Evolutionary conservation across 106 monocot genomes (phyloP).

Genomic region (Gastrodia elata): DNA sequence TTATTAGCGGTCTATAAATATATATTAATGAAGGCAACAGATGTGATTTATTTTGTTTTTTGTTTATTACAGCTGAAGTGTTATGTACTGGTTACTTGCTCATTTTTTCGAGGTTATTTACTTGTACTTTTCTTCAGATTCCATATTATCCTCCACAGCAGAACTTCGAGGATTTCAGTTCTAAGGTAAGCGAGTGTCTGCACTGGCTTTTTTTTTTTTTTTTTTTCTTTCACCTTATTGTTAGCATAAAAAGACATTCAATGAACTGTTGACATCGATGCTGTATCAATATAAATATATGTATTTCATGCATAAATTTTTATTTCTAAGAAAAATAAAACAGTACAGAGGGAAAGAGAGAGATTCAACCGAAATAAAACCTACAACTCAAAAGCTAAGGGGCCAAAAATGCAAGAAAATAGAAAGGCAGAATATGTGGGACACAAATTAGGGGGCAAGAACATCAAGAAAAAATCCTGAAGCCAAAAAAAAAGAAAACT

Average conservation of each 20-base stretch:
- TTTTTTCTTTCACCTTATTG: not conserved
- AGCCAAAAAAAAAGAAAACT: too few relatives aligned
- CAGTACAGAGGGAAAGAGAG: too few relatives aligned
- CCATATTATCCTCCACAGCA: slow-evolving; percentile 99
- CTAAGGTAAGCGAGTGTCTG: slow-evolving; percentile 32
- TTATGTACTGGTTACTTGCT: not conserved
- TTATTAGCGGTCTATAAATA: too few relatives aligned
- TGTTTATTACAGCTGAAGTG: slow-evolving; percentile 1
- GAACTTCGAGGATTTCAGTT: slow-evolving; percentile 63
- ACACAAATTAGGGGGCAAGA: too few relatives aligned
- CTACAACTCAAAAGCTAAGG: too few relatives aligned
- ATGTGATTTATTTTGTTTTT: slow-evolving; percentile 6
- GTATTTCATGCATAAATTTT: too few relatives aligned
- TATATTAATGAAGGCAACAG: not conserved
- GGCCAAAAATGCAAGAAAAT: too few relatives aligned
- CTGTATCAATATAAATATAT: not conserved
- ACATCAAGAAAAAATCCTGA: too few relatives aligned
- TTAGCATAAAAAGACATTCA: not conserved
- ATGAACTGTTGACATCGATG: not conserved
- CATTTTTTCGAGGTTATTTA: not conserved
- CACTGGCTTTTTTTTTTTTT: not conserved
- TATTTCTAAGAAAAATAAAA: too few relatives aligned
- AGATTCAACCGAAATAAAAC: too few relatives aligned
- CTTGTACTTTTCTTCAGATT: slow-evolving; percentile 40
- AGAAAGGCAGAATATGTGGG: too few relatives aligned